Conservation (phyloP, 495 filamentous ascomycete species). For the Penicillium desertorum region DNA sequence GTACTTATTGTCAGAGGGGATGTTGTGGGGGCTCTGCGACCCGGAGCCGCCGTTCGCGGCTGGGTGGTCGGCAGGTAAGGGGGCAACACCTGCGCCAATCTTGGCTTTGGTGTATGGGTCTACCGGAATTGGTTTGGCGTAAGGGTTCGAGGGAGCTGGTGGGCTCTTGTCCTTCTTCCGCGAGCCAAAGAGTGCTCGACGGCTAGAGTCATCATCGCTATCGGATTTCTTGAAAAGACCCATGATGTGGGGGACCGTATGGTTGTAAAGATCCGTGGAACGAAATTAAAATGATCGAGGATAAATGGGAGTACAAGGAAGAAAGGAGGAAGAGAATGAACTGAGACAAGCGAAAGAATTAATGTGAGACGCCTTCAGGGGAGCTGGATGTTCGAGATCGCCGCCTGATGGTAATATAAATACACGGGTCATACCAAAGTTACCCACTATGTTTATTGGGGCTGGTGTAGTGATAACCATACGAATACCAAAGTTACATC, state of each 20-base stretch:
- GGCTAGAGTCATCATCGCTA: constrained; percentile 57
- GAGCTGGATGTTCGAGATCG: constrained; percentile 13
- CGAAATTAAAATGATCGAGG: not conserved
- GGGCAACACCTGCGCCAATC: constrained; percentile 45
- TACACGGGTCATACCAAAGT: not conserved
- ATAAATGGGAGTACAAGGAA: constrained; percentile 2
- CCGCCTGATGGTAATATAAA: constrained; percentile 11
- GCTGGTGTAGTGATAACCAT: not conserved
- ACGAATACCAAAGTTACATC: constrained; percentile 4
- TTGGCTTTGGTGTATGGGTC: constrained; percentile 67
- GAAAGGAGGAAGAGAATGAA: constrained; percentile 11
- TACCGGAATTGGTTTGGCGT: constrained; percentile 59
- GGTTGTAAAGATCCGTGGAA: constrained; percentile 14
- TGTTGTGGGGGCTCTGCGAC: constrained; percentile 26
- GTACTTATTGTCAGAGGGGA: constrained; percentile 51
- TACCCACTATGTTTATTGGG: not conserved
- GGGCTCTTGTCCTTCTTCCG: constrained; percentile 61
- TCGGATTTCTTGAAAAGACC: constrained; percentile 65
- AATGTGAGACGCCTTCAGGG: constrained; percentile 17
- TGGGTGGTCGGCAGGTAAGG: constrained; percentile 39
- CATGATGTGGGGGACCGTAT: constrained; percentile 47
- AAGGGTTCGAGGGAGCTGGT: constrained; percentile 57
- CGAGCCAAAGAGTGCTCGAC: constrained; percentile 59
- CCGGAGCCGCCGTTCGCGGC: constrained; percentile 30
- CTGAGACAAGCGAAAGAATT: constrained; percentile 11